Evolutionary conservation across 2,329 filamentous ascomycete species (phyloP), one percentile per base, ranked within the genome.

Genomic region (Tolypocladium cylindrosporum): DNA sequence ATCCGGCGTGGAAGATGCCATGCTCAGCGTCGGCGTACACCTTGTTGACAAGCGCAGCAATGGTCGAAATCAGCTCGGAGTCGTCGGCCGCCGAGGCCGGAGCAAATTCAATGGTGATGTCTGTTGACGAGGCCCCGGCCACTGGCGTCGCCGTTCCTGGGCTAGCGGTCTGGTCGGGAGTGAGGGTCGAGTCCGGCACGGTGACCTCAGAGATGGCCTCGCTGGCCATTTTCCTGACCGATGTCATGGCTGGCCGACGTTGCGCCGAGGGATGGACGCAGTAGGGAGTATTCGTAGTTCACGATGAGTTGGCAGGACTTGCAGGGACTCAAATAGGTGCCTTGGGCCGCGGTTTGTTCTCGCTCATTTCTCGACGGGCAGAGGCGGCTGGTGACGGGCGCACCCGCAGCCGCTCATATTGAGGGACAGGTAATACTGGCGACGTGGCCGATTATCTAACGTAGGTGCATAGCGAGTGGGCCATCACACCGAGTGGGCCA

Each of bases 1-100:
- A 71, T 1, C 63, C 65, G 3, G 62, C 55, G 1, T 58, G 43
- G 31, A 71, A 71, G 3, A 71, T 64, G 34, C 63, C 67, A 0
- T 37, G 21, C 34, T 71, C 69, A 2, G 64, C 65, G 9, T 64
- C 63, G 8, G 40, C 55, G 42, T 67, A 71, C 6, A 62, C 67
- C 0, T 57, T 52, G 45, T 71, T 71, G 45, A 70, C 66, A 1
- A 71, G 27, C 4, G 53, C 50, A 6, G 57, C 51, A 7, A 64
- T 45, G 9, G 21, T 19, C 40, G 55, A 53, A 14, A 31, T 21
- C n/a, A 66, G 55, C 0, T 34, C 21, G 19, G 56, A 27, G 9
- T 71, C 57, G 9, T 66, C 55, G 8, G 66, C 66, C 4, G 62
- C 60, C 0, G 62, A 53, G 0, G 50, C 5, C 0, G 59, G 48